Base-by-base conservation (phyloP, 2,329 filamentous ascomycete species). In the Ophioceras dolichostomum region DNA sequence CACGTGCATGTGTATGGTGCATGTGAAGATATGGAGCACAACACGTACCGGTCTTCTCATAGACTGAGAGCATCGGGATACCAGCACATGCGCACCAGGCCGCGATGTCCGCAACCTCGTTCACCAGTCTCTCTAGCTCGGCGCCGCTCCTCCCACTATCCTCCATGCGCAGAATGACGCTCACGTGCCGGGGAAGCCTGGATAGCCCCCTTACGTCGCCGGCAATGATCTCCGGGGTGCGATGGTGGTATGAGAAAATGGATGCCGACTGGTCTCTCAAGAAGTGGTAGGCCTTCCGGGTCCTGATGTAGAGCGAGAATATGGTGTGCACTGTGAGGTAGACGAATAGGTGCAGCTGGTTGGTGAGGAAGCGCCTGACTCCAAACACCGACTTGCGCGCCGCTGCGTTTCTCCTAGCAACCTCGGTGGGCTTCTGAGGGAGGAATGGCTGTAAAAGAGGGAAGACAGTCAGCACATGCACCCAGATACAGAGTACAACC, bases 51-150 rank as follows among this genome's bases (percentile, higher is more conserved):
- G 80, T 91, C 58, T 77, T 81, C 60, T 98, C 91, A 55, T 98
- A 98, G 20, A 98, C 69, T 34, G 87, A 94, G 47, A 98, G 64
- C 57, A 80, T 75, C 10, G 83, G 79, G 43, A 98, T 94, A 7
- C 87, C 87, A 18, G 85, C 83, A 51, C 86, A 86, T 20, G 86
- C 80, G 55, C 83, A 91, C 91, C 91, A 98, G 3, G 89, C 89
- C 16, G 84, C 79, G 43, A 98, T 73, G 56, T 98, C 91, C 29
- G 88, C 83, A 12, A 86, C 83, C 60, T 98, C 87, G 49, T 93
- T 85, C 50, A 96, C 77, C 42, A 98, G 61, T 18, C 79, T 76
- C 50, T 94, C 86, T 32, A 96, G 58, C 13, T 84, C 84, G 36
- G 84, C 81, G 28, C 73, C 71, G 49, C 80, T 70, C 40, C 79